Evolutionary conservation across 73 alveolate species (phyloP), one percentile per base, ranked within the genome.

Genomic region (Paramecium tetraurelia): DNA sequence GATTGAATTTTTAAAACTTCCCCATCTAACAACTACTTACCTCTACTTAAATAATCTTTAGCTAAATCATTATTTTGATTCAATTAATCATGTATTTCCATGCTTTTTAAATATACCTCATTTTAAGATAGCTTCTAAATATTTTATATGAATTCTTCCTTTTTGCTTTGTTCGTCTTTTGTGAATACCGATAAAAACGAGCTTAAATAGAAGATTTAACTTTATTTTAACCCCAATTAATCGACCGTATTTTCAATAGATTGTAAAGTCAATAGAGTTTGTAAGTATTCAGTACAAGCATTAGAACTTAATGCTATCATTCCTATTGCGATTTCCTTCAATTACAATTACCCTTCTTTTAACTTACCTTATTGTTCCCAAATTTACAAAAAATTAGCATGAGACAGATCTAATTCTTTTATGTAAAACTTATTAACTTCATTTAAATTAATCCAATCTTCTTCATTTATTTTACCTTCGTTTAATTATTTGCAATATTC

Each of bases 251-350:
- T 9, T 43, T 80, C 11, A 18, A 80, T 80, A 43, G 46, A 31
- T 43, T 80, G 11, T 24, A 80, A 80, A 24, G 76, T 80, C 22
- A 80, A 21, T 3, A 80, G 16, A 8, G 90, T 80, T 80, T 80
- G 7, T 6, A 80, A 2, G 38, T 18, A 80, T 80, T 80, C 90
- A 16, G 90, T 43, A 48, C 57, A 38, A 44, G 76, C 70, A 48
- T 80, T 80, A 0, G 90, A 80, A 35, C 76, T 43, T 43, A 80
- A 24, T 16, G 43, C 46, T 16, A 80, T 80, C 90, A 80, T 80
- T 9, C 90, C 90, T 18, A 44, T 44, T 11, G 70, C 75, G 14
- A 80, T 80, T 7, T 80, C 70, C 11, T 43, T 44, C 6, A 80
- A 20, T 46, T 43, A 16, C n/a, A 80, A 9, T 20, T 12, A 4